A percentile compares a stretch with the other conserved stretches of the same genome.
These are phyloP conservation scores for Mycosphaerella arachidis DNA, from an alignment of 2,329 filamentous ascomycete genomes.

Conservation along the genomic window DNA sequence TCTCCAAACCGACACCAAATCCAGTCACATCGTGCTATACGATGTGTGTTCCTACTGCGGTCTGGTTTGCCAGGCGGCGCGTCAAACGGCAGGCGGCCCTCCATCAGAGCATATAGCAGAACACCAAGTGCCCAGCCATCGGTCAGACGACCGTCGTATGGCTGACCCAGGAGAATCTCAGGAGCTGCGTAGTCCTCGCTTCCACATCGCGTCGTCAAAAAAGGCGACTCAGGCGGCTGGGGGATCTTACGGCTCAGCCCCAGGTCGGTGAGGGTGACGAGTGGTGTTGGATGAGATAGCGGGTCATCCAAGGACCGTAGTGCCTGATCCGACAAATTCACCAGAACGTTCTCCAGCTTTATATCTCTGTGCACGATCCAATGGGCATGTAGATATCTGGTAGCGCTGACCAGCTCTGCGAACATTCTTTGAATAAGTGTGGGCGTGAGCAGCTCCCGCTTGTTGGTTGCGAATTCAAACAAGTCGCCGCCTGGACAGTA, in stretches of 20 bases:
- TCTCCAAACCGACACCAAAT: conserved; percentile 84
- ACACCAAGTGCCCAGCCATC: conserved; percentile 97
- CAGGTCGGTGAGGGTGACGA: conserved; percentile 86
- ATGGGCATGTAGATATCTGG: conserved; percentile 77
- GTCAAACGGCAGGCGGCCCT: conserved; percentile 90
- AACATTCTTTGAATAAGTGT: conserved; percentile 77
- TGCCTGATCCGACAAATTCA: conserved; percentile 67
- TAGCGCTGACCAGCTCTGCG: conserved; percentile 78
- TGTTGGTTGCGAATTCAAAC: conserved; percentile 80
- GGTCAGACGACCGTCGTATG: conserved; percentile 85
- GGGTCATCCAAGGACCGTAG: conserved; percentile 64
- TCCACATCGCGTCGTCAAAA: conserved; percentile 88
- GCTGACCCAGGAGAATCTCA: conserved; percentile 90
- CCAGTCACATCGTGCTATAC: conserved; percentile 96
- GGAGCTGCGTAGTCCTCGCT: conserved; percentile 97
- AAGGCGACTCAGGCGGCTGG: conserved; percentile 67
- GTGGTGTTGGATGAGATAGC: conserved; percentile 69
- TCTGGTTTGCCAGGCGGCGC: conserved; percentile 74
- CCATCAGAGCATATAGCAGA: conserved; percentile 85
- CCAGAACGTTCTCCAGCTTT: conserved; percentile 95
- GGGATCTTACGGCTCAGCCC: conserved; percentile 83
- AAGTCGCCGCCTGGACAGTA: conserved; percentile 94
- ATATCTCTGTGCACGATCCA: conserved; percentile 95
- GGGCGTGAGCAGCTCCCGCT: conserved; percentile 63
- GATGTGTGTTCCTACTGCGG: conserved; percentile 70